A percentile compares a stretch with the other conserved stretches of the same genome.
phyloP scores from a whole-genome alignment of 306 rosid species.

The Amphicarpaea edgeworthii region DNA sequence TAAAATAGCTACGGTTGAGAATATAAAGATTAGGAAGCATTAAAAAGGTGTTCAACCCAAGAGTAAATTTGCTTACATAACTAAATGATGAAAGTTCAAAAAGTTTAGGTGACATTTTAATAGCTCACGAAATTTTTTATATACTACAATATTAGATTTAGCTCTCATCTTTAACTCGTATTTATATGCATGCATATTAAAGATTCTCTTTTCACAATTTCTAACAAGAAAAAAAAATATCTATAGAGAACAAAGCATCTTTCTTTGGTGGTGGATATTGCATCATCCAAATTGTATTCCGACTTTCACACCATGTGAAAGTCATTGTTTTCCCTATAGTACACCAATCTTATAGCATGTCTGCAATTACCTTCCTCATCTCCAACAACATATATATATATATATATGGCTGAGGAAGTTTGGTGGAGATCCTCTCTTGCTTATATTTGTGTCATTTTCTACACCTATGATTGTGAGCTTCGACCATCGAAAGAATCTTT shows the following conservation, averaged over 20 bases:
- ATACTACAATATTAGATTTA: no score
- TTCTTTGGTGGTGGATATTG: constrained; percentile 23
- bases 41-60: background rate
- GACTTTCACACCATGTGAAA: background rate
- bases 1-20: no score
- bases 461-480: constrained; percentile 2
- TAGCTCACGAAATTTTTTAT: no score
- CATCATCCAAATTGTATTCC: constrained; percentile 20
- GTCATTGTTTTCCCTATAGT: background rate
- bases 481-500: background rate
- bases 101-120: background rate
- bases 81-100: background rate
- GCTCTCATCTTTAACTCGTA: background rate
- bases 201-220: constrained; percentile 24
- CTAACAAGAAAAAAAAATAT: background rate
- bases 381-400: background rate
- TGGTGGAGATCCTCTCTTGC: background rate
- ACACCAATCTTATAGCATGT: background rate
- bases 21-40: background rate
- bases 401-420: background rate
- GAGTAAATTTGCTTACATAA: background rate
- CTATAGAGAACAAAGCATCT: constrained; percentile 28
- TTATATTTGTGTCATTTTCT: background rate
- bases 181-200: constrained; percentile 11
- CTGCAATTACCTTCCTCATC: background rate